Conservation (phyloP, 2,329 filamentous ascomycete genomes). For the Colletotrichum gloeosporioides region DNA sequence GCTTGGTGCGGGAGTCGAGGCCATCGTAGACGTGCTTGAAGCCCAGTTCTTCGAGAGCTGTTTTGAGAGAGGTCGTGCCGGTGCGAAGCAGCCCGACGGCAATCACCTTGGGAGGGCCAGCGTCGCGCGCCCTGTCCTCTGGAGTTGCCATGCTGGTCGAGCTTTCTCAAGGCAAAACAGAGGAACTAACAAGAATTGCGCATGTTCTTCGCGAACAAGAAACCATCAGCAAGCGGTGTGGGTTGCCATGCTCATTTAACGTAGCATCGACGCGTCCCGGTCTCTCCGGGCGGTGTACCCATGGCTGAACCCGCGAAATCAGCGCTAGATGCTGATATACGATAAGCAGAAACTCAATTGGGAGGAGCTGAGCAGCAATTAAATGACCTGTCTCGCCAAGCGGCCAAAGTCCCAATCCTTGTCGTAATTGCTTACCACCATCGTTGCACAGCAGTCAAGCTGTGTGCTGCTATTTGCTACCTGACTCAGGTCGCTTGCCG, state of each 20-base stretch:
- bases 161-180: neutral
- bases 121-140: neutral
- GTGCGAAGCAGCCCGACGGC: constrained; percentile 22
- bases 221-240: neutral
- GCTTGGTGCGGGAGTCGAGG: neutral
- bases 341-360: neutral
- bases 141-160: neutral
- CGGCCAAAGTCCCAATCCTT: neutral
- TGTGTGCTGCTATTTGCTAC: neutral
- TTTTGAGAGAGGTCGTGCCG: constrained; percentile 16
- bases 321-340: neutral
- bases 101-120: constrained; percentile 9
- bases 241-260: neutral
- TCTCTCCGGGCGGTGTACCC: neutral
- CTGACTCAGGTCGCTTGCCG: neutral
- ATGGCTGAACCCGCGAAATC: neutral
- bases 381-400: neutral
- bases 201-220: neutral
- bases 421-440: neutral
- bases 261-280: neutral
- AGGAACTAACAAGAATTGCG: neutral
- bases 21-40: constrained; percentile 19
- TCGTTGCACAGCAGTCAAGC: neutral
- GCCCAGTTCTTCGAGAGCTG: constrained; percentile 11
- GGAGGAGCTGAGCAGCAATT: neutral